Conservation (phyloP, 2,329 filamentous ascomycete species). For the Coniochaeta sp. region DNA sequence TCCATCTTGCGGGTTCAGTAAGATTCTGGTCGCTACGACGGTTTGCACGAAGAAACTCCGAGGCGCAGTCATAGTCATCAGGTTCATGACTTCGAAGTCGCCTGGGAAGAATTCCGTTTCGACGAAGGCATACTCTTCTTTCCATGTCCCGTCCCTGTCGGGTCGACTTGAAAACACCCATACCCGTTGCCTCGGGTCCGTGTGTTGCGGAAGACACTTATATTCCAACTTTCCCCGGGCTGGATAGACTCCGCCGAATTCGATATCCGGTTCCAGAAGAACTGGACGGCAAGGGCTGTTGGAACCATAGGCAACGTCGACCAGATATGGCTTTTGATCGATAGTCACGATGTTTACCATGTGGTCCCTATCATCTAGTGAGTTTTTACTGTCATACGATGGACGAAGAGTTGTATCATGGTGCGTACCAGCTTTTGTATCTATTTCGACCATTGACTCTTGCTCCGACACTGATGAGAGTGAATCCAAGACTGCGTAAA, state of each 20-base stretch:
- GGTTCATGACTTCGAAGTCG: conserved; percentile 41
- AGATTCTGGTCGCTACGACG: conserved; percentile 25
- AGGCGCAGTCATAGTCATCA: conserved; percentile 24
- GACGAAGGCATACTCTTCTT: conserved; percentile 42
- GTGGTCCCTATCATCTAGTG: conserved; percentile 36
- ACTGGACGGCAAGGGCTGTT: conserved; percentile 28
- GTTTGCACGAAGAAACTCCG: conserved; percentile 29
- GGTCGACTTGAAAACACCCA: conserved; percentile 31
- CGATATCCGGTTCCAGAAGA: conserved; percentile 16
- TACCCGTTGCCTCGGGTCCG: conserved; percentile 23
- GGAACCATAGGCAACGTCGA: conserved; percentile 56
- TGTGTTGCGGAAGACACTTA: conserved; percentile 21
- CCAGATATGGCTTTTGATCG: conserved; percentile 34
- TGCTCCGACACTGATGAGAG: conserved; percentile 41
- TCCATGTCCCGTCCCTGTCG: conserved; percentile 28
- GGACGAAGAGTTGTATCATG: not conserved
- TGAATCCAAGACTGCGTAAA: conserved; percentile 39
- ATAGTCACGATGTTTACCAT: conserved; percentile 54
- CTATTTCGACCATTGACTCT: conserved; percentile 21
- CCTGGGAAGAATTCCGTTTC: conserved; percentile 38
- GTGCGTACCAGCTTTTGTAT: conserved; percentile 19
- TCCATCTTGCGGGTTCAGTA: conserved; percentile 13
- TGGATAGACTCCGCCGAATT: conserved; percentile 31
- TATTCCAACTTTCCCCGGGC: conserved; percentile 36
- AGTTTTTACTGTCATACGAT: not conserved